phyloP scores from a whole-genome alignment of 202 grass and related monocot genomes.

The Elaeis oleifera region DNA sequence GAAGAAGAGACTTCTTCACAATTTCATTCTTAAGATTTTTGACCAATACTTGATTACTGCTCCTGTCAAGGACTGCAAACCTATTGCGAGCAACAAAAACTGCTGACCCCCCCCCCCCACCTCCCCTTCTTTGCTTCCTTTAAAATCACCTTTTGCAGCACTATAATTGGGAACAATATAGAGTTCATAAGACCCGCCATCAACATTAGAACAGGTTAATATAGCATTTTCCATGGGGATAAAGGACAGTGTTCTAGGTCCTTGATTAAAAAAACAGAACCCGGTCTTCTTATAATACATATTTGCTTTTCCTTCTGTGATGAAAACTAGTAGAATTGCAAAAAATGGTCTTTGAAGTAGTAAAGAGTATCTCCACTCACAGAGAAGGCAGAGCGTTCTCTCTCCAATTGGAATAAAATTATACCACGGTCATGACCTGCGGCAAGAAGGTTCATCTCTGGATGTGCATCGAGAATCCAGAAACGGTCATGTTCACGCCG shows the following conservation, averaged over 20 bases:
- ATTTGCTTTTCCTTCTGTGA: slow-evolving; percentile 79
- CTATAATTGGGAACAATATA: slow-evolving; percentile 74
- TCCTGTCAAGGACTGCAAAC: slow-evolving; percentile 93
- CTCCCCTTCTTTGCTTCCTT: slow-evolving; percentile 79
- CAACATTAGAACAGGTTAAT: slow-evolving; percentile 74
- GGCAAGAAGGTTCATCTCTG: slow-evolving; percentile 86
- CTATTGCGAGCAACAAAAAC: slow-evolving; percentile 94
- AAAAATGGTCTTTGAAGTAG: slow-evolving; percentile 86
- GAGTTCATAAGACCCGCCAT: slow-evolving; percentile 91
- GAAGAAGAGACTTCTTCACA: slow-evolving; percentile 84
- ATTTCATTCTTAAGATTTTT: slow-evolving; percentile 94
- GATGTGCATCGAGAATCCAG: slow-evolving; percentile 79
- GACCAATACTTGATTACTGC: slow-evolving; percentile 86
- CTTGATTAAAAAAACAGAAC: slow-evolving; percentile 82
- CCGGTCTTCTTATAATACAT: slow-evolving; percentile 79
- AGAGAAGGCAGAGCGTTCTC: slow-evolving; percentile 75
- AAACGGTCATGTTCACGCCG: slow-evolving; percentile 79
- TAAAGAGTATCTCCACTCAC: slow-evolving; percentile 72
- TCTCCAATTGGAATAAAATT: slow-evolving; percentile 93
- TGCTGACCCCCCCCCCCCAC: slow-evolving; percentile 60
- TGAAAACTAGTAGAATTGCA: slow-evolving; percentile 63
- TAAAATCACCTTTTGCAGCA: slow-evolving; percentile 55
- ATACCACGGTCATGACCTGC: slow-evolving; percentile 95
- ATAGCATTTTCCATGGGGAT: slow-evolving; percentile 95
- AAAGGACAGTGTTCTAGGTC: slow-evolving; percentile 61